These are phyloP conservation scores for Dictyostelium capitatum DNA, from an alignment of 78 protist species.

Conservation along the genomic window DNA sequence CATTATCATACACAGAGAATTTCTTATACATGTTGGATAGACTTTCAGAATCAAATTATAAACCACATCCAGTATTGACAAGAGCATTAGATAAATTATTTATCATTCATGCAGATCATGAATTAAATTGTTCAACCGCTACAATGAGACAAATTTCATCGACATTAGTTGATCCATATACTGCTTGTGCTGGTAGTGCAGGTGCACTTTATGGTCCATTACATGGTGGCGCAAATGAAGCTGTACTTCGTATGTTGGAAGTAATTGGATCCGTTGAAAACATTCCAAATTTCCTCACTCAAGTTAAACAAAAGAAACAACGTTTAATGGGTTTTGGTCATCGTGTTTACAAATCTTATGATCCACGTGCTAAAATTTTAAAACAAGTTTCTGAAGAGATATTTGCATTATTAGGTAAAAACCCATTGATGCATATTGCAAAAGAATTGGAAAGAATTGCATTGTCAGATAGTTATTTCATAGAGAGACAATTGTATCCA, in stretches of 20 bases:
- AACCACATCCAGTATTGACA: constrained; percentile 83
- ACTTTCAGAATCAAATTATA: constrained; percentile 51
- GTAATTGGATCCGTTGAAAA: constrained; percentile 87
- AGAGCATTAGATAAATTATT: constrained; percentile 90
- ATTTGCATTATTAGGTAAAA: constrained; percentile 35
- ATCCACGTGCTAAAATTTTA: constrained; percentile 90
- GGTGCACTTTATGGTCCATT: constrained; percentile 93
- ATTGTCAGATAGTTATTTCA: constrained; percentile 84
- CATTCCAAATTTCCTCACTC: constrained; percentile 74
- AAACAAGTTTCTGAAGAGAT: constrained; percentile 55
- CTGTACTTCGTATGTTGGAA: constrained; percentile 89
- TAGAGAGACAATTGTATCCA: constrained; percentile 91
- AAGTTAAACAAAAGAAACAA: constrained; percentile 82
- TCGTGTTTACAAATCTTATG: constrained; percentile 90
- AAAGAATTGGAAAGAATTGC: constrained; percentile 85
- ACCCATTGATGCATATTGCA: constrained; percentile 85
- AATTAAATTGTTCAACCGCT: constrained; percentile 92
- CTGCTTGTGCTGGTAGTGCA: constrained; percentile 87
- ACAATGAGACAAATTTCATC: constrained; percentile 88
- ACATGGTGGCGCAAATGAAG: constrained; percentile 94
- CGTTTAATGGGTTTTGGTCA: constrained; percentile 94
- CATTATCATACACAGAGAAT: constrained; percentile 80
- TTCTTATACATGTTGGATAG: constrained; percentile 89
- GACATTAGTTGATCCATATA: constrained; percentile 88
- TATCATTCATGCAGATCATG: constrained; percentile 95